Evolutionary conservation across 2,329 filamentous ascomycete genomes (phyloP), one percentile per base, ranked within the genome.

Genomic region (Penicillium paneum): DNA sequence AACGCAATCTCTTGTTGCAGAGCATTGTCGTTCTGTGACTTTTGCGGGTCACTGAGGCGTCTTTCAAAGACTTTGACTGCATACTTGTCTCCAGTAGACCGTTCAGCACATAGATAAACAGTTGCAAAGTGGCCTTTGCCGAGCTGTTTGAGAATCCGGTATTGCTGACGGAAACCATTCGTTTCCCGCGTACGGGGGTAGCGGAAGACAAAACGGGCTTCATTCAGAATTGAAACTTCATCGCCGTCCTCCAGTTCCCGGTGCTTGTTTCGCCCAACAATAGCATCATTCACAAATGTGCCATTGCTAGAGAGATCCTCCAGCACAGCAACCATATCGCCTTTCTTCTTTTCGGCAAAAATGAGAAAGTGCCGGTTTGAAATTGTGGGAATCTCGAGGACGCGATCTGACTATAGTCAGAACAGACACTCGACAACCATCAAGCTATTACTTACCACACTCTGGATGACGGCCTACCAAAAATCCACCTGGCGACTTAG

Each of bases 31-130:
- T 39, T 35, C 72, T 92, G 93, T 17, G 90, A 88, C 60, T 84
- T 85, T 62, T 97, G 91, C 38, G 92, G 91, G 55, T 87, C 82
- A n/a, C 89, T 89, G 2, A 86, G 81, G 5, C 89, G 86, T 75
- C 91, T 94, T 65, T 91, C 91, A 69, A 99, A 97, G 55, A 94
- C 87, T 78, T 99, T 99, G 67, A 96, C 94, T 3, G 94, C 94
- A 71, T 86, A 97, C 52, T 88, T 84, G 64, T 86, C 82, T 8
- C 94, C 95, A 0, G 86, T 89, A 17, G 83, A 81, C 68, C 92
- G 93, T 72, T 99, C 92, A 1, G 94, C 83, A 65, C 92, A 96
- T 2, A 96, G 79, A 69, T 94, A 96, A 21, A 97, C 93, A 19
- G 93, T 91, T 34, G 92, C 94, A 70, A 97, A 97, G 69, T 97